A percentile compares a stretch with the other conserved stretches of the same genome.
Evolutionary conservation across 331 rosid species (phyloP).

Genomic region (Saraca asoca): DNA sequence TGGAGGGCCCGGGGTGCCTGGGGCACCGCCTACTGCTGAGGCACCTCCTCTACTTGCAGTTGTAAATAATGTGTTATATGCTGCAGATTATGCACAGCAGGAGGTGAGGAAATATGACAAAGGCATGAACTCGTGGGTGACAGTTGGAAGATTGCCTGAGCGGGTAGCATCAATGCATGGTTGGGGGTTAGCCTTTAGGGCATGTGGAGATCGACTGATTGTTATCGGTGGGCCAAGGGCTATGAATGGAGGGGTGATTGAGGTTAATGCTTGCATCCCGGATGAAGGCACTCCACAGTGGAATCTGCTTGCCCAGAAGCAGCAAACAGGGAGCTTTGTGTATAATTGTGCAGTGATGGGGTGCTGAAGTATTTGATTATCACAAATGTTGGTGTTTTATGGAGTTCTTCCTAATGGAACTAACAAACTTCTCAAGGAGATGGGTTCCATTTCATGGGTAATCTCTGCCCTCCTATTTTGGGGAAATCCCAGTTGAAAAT

Average conservation of each 20-base stretch:
- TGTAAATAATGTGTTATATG: constrained; percentile 58
- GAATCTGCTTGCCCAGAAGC: constrained; percentile 50
- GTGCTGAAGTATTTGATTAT: constrained; percentile 46
- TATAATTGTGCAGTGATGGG: constrained; percentile 74
- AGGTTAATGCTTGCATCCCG: constrained; percentile 57
- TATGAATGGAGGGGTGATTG: constrained; percentile 44
- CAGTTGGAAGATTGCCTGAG: constrained; percentile 63
- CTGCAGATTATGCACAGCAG: constrained; percentile 51
- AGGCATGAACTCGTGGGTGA: constrained; percentile 46
- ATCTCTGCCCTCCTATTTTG: constrained; percentile 36
- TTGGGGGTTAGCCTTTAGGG: constrained; percentile 78
- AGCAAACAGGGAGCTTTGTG: constrained; percentile 52
- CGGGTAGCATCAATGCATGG: constrained; percentile 47
- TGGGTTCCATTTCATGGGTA: constrained; percentile 46
- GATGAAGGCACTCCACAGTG: constrained; percentile 46
- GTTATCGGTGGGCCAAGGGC: constrained; percentile 60
- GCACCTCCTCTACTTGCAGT: constrained; percentile 87
- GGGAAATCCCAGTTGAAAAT: constrained; percentile 33
- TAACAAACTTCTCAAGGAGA: constrained; percentile 32
- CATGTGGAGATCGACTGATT: constrained; percentile 60
- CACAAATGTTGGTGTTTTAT: constrained; percentile 21
- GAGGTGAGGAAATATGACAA: constrained; percentile 53
- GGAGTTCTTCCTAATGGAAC: constrained; percentile 32
- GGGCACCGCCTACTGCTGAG: constrained; percentile 52
- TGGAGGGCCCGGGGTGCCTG: constrained; percentile 48